Evolutionary conservation across 352 stramenopile species (phyloP).

Genomic region (Globisporangium recalcitrans): DNA sequence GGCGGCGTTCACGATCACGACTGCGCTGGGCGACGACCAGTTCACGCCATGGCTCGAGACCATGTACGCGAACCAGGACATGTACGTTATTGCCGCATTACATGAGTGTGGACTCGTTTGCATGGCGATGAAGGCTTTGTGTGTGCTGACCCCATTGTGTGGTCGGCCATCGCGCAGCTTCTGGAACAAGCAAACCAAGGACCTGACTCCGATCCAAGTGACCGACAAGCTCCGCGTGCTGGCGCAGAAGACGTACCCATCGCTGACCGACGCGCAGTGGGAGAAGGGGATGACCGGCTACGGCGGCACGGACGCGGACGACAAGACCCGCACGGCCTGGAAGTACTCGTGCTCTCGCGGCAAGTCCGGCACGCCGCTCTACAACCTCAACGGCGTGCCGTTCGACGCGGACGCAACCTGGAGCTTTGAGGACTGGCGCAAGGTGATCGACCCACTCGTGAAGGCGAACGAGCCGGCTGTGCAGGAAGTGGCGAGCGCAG

Average conservation of each 20-base stretch:
- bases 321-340: constrained; percentile 53
- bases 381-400: constrained; percentile 74
- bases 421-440: constrained; percentile 51
- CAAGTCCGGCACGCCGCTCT: constrained; percentile 71
- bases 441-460: constrained; percentile 42
- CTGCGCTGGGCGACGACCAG: constrained; percentile 39
- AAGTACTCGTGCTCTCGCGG: constrained; percentile 79
- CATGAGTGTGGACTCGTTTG: neutral
- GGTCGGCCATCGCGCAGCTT: constrained; percentile 28
- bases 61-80: constrained; percentile 74
- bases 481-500: constrained; percentile 15
- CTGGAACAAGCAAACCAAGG: constrained; percentile 81
- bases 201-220: constrained; percentile 65
- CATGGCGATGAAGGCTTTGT: neutral
- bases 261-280: constrained; percentile 60
- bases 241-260: constrained; percentile 62
- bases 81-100: constrained; percentile 26
- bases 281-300: constrained; percentile 67
- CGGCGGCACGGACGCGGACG: constrained; percentile 64
- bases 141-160: neutral
- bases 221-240: constrained; percentile 48
- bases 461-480: constrained; percentile 21
- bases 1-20: constrained; percentile 58
- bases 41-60: constrained; percentile 77
- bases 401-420: constrained; percentile 46